Base-by-base conservation (phyloP, 1,284 basidiomycete species). In the Cutaneotrichosporon sp. region DNA sequence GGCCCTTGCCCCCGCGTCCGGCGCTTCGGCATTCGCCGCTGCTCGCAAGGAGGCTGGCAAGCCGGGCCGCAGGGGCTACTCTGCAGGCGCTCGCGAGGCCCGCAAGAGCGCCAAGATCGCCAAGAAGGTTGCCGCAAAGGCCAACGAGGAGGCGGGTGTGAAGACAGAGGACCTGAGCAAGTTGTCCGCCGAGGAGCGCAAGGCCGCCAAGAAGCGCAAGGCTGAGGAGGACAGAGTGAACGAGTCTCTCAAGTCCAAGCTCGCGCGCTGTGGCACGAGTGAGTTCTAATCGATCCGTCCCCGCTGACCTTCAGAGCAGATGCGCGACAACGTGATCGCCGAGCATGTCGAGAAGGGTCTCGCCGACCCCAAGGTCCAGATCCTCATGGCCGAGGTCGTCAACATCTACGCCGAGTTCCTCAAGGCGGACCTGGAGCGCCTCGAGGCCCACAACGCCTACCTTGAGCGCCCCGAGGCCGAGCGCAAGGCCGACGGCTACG, bases 331-430 rank as follows among this genome's bases (percentile, higher is more conserved):
- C 9, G 69, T 79, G 11, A 52, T 72, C 4, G 53, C 72, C 52
- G 63, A 68, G 31, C 72, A 75, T 18, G 75, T 87, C n/a, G 65
- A 75, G 2, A 46, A 62, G 13, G 84, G 83, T 54, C 79, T 89
- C 7, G 54, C 67, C 1, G 81, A 85, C 54, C 78, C 77, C 14
- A 81, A 79, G 55, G 87, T 84, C 70, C 83, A 83, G 27, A 86
- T 87, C 0, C 82, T 90, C 16, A 89, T 87, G 73, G 75, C 88
- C 58, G 79, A 83, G 0, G 83, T 89, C 9, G 82, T 87, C 0
- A 83, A 86, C 31, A 79, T 89, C 18, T 89, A 88, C 64, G 81
- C 84, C 4, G 77, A 80, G 5, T 82, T 81, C 38, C 79, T 90
- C 9, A 71, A 76, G 7, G 73, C 79, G 42, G 88, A 89, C 65